These are phyloP conservation scores for Peltaster fructicola DNA, from an alignment of 2,329 filamentous ascomycete species.

Conservation along the genomic window DNA sequence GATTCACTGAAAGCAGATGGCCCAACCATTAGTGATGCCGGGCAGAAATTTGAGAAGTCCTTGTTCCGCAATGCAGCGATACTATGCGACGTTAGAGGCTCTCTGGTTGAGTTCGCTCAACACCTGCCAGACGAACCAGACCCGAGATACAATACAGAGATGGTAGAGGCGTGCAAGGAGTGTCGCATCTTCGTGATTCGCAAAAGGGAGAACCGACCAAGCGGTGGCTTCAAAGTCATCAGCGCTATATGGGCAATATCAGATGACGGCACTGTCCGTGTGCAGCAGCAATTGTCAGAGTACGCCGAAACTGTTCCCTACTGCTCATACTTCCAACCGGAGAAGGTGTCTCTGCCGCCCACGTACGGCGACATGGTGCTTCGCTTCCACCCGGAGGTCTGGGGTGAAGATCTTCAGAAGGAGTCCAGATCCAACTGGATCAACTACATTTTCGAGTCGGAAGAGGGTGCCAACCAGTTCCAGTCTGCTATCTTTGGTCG, in stretches of 20 bases:
- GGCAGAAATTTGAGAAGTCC: conserved; percentile 23
- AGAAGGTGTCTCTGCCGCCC: conserved; percentile 25
- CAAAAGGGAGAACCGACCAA: conserved; percentile 22
- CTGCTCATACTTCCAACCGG: conserved; percentile 26
- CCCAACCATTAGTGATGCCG: too few species aligned
- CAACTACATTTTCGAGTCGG: conserved; percentile 24
- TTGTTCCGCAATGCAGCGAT: conserved; percentile 28
- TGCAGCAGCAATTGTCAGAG: conserved; percentile 27
- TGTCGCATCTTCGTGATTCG: conserved; percentile 27
- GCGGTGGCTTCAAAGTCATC: conserved; percentile 20
- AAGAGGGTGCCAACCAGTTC: conserved; percentile 21
- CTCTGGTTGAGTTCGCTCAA: conserved; percentile 24
- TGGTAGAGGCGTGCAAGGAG: conserved; percentile 21
- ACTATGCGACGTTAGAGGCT: conserved; percentile 26
- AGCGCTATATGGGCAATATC: conserved; percentile 29
- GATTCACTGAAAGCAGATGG: conserved; percentile 4
- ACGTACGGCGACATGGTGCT: conserved; percentile 18
- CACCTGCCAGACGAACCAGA: conserved; percentile 18
- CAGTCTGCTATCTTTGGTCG: conserved; percentile 30
- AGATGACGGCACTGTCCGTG: conserved; percentile 23
- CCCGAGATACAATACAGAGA: conserved; percentile 22
- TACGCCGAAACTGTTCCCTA: conserved; percentile 26
- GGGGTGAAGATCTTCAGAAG: conserved; percentile 18
- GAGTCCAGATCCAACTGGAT: conserved; percentile 26
- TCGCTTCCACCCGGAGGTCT: conserved; percentile 22